Conservation (phyloP, 2,329 filamentous ascomycete genomes). For the Coniochaeta sp. region DNA sequence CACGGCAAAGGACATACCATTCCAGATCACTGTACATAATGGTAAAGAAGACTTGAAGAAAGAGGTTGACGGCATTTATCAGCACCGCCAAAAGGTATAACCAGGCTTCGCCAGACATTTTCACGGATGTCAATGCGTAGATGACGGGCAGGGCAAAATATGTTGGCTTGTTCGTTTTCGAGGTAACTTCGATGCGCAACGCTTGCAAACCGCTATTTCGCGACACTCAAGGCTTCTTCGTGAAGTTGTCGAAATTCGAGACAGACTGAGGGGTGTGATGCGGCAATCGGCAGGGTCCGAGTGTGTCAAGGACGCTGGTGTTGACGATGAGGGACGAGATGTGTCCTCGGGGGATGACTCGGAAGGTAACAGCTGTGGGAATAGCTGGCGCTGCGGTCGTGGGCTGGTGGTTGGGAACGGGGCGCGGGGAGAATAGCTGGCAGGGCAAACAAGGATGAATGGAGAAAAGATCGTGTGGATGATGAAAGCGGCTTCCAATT, state of each 20-base stretch:
- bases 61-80: conserved; percentile 99
- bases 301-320: not conserved
- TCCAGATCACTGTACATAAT: conserved; percentile 99
- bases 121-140: conserved; percentile 16
- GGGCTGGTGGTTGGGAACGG: conserved; percentile 4
- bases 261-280: too few relatives aligned
- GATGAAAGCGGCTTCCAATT: conserved; percentile 21
- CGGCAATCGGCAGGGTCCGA: too few relatives aligned
- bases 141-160: not conserved
- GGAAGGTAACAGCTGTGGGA: not conserved
- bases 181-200: not conserved
- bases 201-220: not conserved
- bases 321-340: not conserved
- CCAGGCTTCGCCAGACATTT: conserved; percentile 97
- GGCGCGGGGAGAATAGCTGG: conserved; percentile 1
- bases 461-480: conserved; percentile 14
- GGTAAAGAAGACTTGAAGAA: conserved; percentile 99
- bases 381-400: conserved; percentile 3
- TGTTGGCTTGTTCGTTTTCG: not conserved
- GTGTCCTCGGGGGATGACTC: conserved; percentile 1
- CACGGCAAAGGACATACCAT: conserved; percentile 64
- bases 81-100: conserved; percentile 95
- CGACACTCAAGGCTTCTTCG: not conserved
- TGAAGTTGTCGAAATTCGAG: not conserved
- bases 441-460: conserved; percentile 1